These are phyloP conservation scores for Selaginella moellendorffii DNA, from an alignment of 75 land plant genomes.

Conservation along the genomic window DNA sequence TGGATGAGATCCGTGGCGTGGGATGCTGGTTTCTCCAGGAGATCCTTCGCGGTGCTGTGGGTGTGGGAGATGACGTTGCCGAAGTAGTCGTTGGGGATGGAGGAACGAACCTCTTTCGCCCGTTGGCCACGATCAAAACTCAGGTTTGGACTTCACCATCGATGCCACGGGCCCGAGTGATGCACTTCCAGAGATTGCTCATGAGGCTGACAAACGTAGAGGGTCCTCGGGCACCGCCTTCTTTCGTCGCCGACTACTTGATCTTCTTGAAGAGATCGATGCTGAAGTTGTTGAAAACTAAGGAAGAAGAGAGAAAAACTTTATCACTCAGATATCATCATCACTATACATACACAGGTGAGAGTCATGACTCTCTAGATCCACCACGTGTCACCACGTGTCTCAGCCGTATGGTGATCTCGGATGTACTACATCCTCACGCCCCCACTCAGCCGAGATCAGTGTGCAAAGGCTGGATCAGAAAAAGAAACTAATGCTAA, in stretches of 20 bases:
- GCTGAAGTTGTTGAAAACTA: no score
- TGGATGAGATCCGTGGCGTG: slow-evolving; percentile 30
- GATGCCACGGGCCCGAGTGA: slow-evolving; percentile 40
- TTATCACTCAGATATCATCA: no score
- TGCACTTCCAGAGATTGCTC: slow-evolving; percentile 43
- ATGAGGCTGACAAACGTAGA: slow-evolving; percentile 37
- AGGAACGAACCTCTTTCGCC: slow-evolving; percentile 29
- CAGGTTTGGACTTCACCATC: slow-evolving; percentile 22
- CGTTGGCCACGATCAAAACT: slow-evolving; percentile 35
- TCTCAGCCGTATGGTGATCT: no score
- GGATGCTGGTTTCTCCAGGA: slow-evolving; percentile 20
- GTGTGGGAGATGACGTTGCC: slow-evolving; percentile 50
- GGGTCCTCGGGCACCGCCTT: slow-evolving; percentile 2
- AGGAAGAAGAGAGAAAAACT: no score
- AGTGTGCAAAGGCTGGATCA: no score
- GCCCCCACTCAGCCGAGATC: no score
- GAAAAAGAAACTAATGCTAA: no score
- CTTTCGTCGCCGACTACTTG: slow-evolving; percentile 15
- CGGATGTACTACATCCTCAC: no score
- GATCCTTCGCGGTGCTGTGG: slow-evolving; percentile 15
- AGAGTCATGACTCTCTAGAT: no score
- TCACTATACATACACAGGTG: no score
- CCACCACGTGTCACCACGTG: no score
- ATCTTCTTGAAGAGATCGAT: slow-evolving; percentile 15
- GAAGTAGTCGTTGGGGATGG: slow-evolving; percentile 33